Conservation (phyloP, 164 flowering plant species). For the Aristolochia contorta region DNA sequence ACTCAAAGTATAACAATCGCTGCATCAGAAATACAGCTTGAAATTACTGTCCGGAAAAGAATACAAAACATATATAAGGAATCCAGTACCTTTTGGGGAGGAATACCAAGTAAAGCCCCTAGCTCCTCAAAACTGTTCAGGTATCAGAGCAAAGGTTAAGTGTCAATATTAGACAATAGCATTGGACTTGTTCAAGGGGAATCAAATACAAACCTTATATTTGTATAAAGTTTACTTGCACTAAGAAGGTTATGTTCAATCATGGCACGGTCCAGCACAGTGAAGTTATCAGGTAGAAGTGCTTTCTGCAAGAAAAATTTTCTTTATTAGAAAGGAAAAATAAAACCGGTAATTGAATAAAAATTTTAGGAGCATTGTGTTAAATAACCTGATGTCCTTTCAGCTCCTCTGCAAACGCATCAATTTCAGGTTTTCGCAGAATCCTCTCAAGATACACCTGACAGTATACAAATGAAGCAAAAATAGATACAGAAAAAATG, state of each 20-base stretch:
- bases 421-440: constrained; percentile 95
- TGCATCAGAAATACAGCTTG: neutral
- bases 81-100: constrained; percentile 65
- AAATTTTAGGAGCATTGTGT: neutral
- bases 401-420: constrained; percentile 94
- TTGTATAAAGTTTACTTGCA: constrained; percentile 96
- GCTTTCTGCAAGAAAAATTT: constrained; percentile 60
- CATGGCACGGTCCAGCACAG: constrained; percentile 98
- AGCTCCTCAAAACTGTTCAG: constrained; percentile 75
- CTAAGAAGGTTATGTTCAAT: constrained; percentile 98
- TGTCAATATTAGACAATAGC: neutral
- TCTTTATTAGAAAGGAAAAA: constrained; percentile 2
- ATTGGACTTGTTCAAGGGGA: neutral
- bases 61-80: neutral
- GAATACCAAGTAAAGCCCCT: constrained; percentile 85
- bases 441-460: constrained; percentile 98
- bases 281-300: constrained; percentile 82
- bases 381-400: constrained; percentile 81
- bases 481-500: neutral
- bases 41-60: neutral
- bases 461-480: constrained; percentile 1
- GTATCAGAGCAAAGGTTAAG: neutral
- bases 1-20: neutral
- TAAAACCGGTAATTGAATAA: neutral
- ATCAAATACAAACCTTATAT: constrained; percentile 55